Percentiles rank a stretch among this genome's conserved stretches.
phyloP scores from a whole-genome alignment of 2,329 filamentous ascomycete species.

The Sporothrix curviconia region DNA sequence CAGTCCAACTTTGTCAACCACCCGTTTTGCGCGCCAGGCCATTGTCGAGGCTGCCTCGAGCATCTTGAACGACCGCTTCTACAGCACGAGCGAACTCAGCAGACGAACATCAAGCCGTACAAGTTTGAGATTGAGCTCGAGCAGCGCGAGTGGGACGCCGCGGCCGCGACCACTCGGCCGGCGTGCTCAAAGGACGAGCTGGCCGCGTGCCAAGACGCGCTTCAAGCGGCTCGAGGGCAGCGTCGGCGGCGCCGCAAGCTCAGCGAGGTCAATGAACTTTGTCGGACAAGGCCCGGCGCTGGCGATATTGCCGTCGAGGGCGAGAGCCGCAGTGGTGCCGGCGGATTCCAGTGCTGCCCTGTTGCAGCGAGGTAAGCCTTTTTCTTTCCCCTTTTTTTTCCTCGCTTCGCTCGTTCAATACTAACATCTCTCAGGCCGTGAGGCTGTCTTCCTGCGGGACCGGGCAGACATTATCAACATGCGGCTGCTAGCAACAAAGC shows the following conservation, averaged over 20 bases:
- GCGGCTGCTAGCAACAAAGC: constrained; percentile 80
- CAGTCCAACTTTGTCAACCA: constrained; percentile 82
- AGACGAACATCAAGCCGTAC: constrained; percentile 98
- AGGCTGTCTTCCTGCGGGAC: constrained; percentile 90
- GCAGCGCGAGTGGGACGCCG: constrained; percentile 76
- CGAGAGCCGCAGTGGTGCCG: constrained; percentile 75
- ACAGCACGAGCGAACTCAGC: constrained; percentile 94
- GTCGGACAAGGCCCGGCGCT: constrained; percentile 82
- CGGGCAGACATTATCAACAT: constrained; percentile 85
- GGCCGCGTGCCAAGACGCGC: constrained; percentile 70
- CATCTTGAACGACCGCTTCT: constrained; percentile 89
- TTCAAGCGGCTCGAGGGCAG: constrained; percentile 67
- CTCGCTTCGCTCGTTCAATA: constrained; percentile 2
- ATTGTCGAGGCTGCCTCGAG: constrained; percentile 84
- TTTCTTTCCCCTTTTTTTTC: background rate
- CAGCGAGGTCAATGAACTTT: constrained; percentile 81
- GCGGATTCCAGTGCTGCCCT: constrained; percentile 87
- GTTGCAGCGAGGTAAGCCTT: constrained; percentile 66
- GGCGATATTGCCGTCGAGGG: constrained; percentile 82
- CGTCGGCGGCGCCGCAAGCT: constrained; percentile 81
- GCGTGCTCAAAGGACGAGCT: constrained; percentile 83
- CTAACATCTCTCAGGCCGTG: constrained; percentile 58
- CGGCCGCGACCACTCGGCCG: constrained; percentile 76
- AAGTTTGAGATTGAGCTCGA: constrained; percentile 97
- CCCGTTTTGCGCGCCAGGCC: constrained; percentile 84